phyloP scores from a whole-genome alignment of 1,284 basidiomycete species.

The Naganishia albida region DNA sequence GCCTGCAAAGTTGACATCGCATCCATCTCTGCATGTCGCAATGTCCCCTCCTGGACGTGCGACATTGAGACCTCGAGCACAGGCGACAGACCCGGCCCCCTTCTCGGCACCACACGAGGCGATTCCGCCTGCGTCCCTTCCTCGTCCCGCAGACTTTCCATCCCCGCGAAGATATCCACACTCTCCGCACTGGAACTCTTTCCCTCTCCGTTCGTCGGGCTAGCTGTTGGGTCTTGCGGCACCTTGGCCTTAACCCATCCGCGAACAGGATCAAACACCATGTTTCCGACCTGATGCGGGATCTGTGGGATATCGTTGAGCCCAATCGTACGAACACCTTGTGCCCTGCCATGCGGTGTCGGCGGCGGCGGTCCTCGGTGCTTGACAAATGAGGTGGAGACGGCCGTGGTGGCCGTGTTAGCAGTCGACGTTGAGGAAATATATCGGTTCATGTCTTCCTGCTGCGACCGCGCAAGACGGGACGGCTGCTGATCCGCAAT shows the following conservation, averaged over 20 bases:
- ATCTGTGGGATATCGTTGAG: conserved; percentile 69
- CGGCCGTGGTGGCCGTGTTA: conserved; percentile 61
- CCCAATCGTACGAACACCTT: conserved; percentile 60
- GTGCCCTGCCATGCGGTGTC: conserved; percentile 29
- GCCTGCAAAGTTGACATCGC: neutral
- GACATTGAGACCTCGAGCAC: conserved; percentile 18
- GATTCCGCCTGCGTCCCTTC: conserved; percentile 19
- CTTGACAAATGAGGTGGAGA: conserved; percentile 78
- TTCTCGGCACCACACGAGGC: conserved; percentile 6
- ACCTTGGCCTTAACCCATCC: conserved; percentile 71
- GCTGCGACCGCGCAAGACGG: neutral
- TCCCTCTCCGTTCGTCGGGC: conserved; percentile 38
- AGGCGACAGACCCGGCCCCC: conserved; percentile 18
- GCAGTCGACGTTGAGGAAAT: conserved; percentile 60
- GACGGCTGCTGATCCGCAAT: neutral
- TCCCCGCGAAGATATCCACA: conserved; percentile 81
- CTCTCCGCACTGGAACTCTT: conserved; percentile 59
- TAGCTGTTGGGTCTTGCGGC: conserved; percentile 34
- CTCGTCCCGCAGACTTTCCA: conserved; percentile 66
- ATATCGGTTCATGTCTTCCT: conserved; percentile 76
- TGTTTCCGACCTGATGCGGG: conserved; percentile 75
- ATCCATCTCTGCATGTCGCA: no score
- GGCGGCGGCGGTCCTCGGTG: conserved; percentile 65
- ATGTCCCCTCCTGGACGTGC: conserved; percentile 25
- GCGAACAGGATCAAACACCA: conserved; percentile 76